Evolutionary conservation across 257 asterid species (phyloP).

Genomic region (Osmanthus fragrans): DNA sequence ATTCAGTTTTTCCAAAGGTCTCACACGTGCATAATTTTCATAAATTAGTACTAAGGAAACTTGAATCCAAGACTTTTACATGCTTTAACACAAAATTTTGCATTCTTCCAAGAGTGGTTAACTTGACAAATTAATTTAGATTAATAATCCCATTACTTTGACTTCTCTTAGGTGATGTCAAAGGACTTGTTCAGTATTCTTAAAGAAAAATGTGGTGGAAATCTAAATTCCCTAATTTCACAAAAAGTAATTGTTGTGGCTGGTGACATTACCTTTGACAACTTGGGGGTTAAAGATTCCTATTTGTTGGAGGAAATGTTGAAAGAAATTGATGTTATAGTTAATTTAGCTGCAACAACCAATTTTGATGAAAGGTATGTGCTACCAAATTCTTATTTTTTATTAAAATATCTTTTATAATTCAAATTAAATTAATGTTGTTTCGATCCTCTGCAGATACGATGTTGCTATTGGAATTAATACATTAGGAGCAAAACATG

Average conservation of each 20-base stretch:
- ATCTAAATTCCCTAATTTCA: slow-evolving; percentile 42
- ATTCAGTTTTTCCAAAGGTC: background rate
- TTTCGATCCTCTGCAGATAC: slow-evolving; percentile 41
- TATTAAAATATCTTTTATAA: background rate
- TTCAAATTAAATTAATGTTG: background rate
- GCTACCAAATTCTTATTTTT: background rate
- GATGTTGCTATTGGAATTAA: slow-evolving; percentile 50
- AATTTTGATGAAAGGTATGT: slow-evolving; percentile 83
- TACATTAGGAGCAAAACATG: slow-evolving; percentile 42
- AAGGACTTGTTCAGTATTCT: slow-evolving; percentile 78
- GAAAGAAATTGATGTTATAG: slow-evolving; percentile 66
- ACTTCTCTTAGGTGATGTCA: slow-evolving; percentile 42
- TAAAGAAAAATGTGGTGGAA: slow-evolving; percentile 52
- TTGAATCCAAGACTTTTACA: too few relatives aligned
- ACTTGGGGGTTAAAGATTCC: slow-evolving; percentile 64
- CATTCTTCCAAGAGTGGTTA: too few relatives aligned
- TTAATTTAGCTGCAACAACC: slow-evolving; percentile 90
- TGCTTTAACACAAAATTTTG: too few relatives aligned
- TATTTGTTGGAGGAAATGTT: slow-evolving; percentile 61
- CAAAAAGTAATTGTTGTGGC: slow-evolving; percentile 54
- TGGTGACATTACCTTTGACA: slow-evolving; percentile 71
- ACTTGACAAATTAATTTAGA: too few relatives aligned
- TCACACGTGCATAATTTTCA: background rate
- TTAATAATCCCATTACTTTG: background rate
- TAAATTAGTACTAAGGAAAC: too few relatives aligned